Evolutionary conservation across 1,139 yeast genomes (phyloP).

Genomic region (Yamadazyma aaseri): DNA sequence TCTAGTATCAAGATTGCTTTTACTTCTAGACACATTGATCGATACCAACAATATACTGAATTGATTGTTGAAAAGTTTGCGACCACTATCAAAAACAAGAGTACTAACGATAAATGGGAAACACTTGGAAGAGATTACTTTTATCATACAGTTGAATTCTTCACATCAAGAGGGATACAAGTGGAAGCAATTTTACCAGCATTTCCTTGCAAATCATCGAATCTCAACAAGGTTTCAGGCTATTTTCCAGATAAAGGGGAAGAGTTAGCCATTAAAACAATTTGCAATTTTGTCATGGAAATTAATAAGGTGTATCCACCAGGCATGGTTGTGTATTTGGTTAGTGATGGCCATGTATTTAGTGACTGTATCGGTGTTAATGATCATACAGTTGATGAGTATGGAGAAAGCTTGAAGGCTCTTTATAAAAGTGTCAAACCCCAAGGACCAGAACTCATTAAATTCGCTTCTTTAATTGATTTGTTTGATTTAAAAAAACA

Average conservation of each 20-base stretch:
- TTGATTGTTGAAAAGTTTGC: constrained; percentile 35
- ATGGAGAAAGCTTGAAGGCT: constrained; percentile 42
- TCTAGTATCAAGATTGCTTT: constrained; percentile 13
- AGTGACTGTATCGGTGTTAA: constrained; percentile 59
- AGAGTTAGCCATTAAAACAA: constrained; percentile 33
- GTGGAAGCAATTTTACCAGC: constrained; percentile 63
- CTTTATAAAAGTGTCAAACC: constrained; percentile 35
- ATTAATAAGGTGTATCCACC: constrained; percentile 49
- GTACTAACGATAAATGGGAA: constrained; percentile 49
- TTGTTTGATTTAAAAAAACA: constrained; percentile 27
- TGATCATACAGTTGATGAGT: constrained; percentile 50
- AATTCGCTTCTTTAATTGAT: constrained; percentile 37
- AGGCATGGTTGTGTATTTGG: constrained; percentile 55
- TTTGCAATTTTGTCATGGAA: constrained; percentile 29
- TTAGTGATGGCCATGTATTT: constrained; percentile 66
- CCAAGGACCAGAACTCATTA: constrained; percentile 24
- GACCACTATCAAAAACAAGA: constrained; percentile 45
- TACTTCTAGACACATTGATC: background rate
- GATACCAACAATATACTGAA: constrained; percentile 3
- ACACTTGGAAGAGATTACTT: constrained; percentile 43
- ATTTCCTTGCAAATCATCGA: constrained; percentile 63
- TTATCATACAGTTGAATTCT: constrained; percentile 41
- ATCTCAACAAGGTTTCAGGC: constrained; percentile 51
- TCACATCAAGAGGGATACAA: constrained; percentile 44
- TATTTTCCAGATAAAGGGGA: constrained; percentile 50